Evolutionary conservation across 805 yeast genomes (phyloP), one percentile per base, ranked within the genome.

Genomic region (Cyberlindnera mycetangii): DNA sequence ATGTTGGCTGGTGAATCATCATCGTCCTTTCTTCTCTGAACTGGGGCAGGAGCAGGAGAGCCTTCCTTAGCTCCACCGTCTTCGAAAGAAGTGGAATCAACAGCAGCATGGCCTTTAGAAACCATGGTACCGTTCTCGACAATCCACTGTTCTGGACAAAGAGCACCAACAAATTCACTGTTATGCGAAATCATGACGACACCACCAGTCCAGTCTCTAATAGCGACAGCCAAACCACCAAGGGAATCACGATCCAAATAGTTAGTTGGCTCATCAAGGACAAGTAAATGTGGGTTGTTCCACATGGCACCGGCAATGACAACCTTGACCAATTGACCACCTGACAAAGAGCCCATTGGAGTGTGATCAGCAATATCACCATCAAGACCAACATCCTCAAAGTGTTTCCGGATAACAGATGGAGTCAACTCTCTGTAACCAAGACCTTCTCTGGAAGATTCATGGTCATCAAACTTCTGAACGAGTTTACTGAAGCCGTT

Each of bases 301-400:
- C 99, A 92, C 93, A 92, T 92, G 53, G 98, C 97, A 70, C 98
- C 99, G 12, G 98, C 98, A 72, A 92, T 92, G 49, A 92, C 99
- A 52, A 92, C 98, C 70, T 92, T 92, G 49, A 92, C 99, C 65
- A 92, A 78, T 72, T 92, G 99, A 60, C 99, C 99, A 65, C 99
- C 99, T 20, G 97, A 89, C 52, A 92, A 75, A 7, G 96, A 88
- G 19, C 98, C 97, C 78, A 92, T 73, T 42, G 97, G 97, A 16
- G 97, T 92, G 68, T 92, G 98, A 67, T 93, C 97, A 31, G 98
- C 98, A 70, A 92, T 90, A 61, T 92, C 99, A 56, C 97, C 95
- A 60, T 93, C 99, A 55, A 92, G 76, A 49, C 99, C 99, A 59
- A 92, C 96, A 60, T 83, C 98, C 69, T 92, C 98, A 54, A 92